phyloP scores from a whole-genome alignment of 805 yeast species.

The Kregervanrija fluxuum region DNA sequence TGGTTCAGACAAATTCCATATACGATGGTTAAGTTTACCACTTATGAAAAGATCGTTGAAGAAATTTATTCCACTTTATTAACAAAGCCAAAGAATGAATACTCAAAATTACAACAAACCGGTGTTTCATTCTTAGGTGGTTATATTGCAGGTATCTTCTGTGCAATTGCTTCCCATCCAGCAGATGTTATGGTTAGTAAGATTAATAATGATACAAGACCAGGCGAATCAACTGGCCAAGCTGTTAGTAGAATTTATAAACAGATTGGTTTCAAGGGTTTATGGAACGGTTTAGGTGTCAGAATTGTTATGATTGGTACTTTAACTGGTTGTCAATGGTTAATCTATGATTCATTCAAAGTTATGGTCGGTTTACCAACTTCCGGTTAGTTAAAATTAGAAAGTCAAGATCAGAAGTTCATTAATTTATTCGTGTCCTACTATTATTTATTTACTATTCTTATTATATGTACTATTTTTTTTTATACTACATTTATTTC shows the following conservation, averaged over 20 bases:
- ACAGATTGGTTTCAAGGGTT: slow-evolving; percentile 80
- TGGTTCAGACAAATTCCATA: slow-evolving; percentile 99
- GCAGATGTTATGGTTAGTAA: slow-evolving; percentile 99
- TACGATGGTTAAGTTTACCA: slow-evolving; percentile 94
- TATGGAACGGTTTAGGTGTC: slow-evolving; percentile 93
- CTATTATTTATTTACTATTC: too few relatives aligned
- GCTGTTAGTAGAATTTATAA: slow-evolving; percentile 71
- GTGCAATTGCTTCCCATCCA: slow-evolving; percentile 95
- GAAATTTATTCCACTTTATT: slow-evolving; percentile 57
- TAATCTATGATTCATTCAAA: slow-evolving; percentile 92
- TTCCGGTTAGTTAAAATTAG: slow-evolving; percentile 44
- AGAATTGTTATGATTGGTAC: slow-evolving; percentile 98
- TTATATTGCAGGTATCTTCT: slow-evolving; percentile 93
- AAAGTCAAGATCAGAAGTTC: too few relatives aligned
- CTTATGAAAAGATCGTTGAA: slow-evolving; percentile 88
- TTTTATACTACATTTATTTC: too few relatives aligned
- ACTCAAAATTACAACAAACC: slow-evolving; percentile 72
- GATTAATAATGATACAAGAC: slow-evolving; percentile 65
- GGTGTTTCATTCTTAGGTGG: slow-evolving; percentile 95
- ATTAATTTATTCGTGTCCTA: too few relatives aligned
- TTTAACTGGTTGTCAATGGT: slow-evolving; percentile 95
- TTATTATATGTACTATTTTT: too few relatives aligned
- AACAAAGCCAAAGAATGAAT: slow-evolving; percentile 67
- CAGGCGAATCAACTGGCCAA: slow-evolving; percentile 56
- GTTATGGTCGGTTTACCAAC: slow-evolving; percentile 94